phyloP scores from a whole-genome alignment of 2,329 filamentous ascomycete genomes.

The Phaeosphaeria sp. region DNA sequence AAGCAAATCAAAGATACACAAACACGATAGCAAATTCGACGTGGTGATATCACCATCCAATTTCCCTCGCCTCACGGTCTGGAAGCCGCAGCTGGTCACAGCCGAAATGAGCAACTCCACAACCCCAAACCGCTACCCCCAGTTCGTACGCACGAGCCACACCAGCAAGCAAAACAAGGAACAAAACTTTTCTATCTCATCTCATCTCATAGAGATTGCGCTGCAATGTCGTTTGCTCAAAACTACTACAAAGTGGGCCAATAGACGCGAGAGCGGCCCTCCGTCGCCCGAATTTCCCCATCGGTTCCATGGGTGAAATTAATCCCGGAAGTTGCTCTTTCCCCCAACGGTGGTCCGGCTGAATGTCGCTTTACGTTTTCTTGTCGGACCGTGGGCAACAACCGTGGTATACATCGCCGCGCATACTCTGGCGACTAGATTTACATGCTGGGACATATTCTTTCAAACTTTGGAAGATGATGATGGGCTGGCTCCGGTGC shows the following conservation, averaged over 20 bases:
- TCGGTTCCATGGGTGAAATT: slow-evolving; percentile 18
- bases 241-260: slow-evolving; percentile 11
- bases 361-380: neutral
- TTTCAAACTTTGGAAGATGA: neutral
- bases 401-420: slow-evolving; percentile 14
- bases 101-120: slow-evolving; percentile 49
- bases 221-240: slow-evolving; percentile 31
- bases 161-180: slow-evolving; percentile 26
- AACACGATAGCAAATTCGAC: slow-evolving; percentile 18
- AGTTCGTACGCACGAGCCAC: slow-evolving; percentile 34
- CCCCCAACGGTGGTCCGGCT: slow-evolving; percentile 10
- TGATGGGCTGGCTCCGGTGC: neutral
- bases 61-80: slow-evolving; percentile 21
- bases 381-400: neutral
- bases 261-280: slow-evolving; percentile 6
- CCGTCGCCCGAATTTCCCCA: slow-evolving; percentile 13
- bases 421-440: slow-evolving; percentile 5
- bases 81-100: slow-evolving; percentile 33
- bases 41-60: slow-evolving; percentile 27
- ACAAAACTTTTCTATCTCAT: slow-evolving; percentile 8
- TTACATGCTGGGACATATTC: neutral
- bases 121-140: slow-evolving; percentile 35
- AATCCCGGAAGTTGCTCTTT: slow-evolving; percentile 19
- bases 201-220: slow-evolving; percentile 44
- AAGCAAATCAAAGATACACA: slow-evolving; percentile 14